Evolutionary conservation across 495 filamentous ascomycete species (phyloP).

Genomic region (Xylaria telfairii): DNA sequence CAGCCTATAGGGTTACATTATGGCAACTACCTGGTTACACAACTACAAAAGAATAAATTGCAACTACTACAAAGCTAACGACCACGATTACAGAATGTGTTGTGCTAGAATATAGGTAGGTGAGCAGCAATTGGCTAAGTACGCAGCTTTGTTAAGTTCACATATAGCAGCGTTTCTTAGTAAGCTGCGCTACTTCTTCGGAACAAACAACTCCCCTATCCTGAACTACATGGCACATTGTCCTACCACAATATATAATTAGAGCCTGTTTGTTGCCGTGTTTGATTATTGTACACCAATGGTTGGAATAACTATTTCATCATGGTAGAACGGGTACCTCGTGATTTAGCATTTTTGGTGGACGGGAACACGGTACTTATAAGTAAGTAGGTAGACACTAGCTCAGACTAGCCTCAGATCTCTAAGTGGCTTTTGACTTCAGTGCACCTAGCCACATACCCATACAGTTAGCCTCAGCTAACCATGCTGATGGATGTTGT

Average conservation of each 20-base stretch:
- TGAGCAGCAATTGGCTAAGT: background rate
- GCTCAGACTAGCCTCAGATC: conserved; percentile 1
- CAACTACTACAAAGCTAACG: background rate
- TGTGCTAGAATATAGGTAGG: background rate
- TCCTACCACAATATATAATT: background rate
- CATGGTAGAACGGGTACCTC: background rate
- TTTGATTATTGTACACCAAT: background rate
- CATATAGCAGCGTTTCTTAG: background rate
- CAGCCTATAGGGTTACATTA: background rate
- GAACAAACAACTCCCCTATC: too few species aligned
- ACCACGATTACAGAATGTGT: background rate
- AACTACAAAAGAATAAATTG: background rate
- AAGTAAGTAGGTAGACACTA: background rate
- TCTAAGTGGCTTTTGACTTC: background rate
- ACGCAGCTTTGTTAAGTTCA: background rate
- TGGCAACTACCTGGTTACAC: background rate
- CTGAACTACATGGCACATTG: too few species aligned
- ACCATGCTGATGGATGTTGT: too few species aligned
- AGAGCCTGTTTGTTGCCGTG: background rate
- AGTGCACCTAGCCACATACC: background rate
- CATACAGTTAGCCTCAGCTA: too few species aligned
- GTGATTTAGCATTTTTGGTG: background rate
- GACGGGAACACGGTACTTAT: background rate
- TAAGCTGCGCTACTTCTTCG: background rate
- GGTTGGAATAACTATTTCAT: background rate